Percentiles rank a stretch among this genome's conserved stretches.
phyloP scores from a whole-genome alignment of 2,329 filamentous ascomycete genomes.

The Bipolaris zeicola region DNA sequence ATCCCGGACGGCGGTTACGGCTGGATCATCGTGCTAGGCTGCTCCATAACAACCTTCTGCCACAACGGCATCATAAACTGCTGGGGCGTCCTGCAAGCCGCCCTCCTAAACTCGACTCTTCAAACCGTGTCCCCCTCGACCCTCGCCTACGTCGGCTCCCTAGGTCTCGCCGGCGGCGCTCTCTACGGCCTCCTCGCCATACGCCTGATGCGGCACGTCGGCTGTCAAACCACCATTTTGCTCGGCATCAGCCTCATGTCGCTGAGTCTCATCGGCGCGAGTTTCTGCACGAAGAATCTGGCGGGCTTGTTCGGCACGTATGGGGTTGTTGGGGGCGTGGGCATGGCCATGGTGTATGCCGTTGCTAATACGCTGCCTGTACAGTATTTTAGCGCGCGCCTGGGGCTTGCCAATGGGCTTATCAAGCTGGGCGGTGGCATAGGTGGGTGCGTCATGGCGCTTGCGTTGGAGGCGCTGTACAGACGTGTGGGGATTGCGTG shows the following conservation, averaged over 20 bases:
- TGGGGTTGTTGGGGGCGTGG: conserved; percentile 57
- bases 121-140: conserved; percentile 55
- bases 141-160: conserved; percentile 64
- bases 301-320: conserved; percentile 56
- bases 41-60: conserved; percentile 58
- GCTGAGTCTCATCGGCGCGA: conserved; percentile 54
- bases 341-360: conserved; percentile 37
- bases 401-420: conserved; percentile 39
- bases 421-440: conserved; percentile 40
- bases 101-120: conserved; percentile 57
- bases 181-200: conserved; percentile 60
- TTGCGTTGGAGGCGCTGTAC: conserved; percentile 35
- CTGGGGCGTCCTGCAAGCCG: conserved; percentile 67
- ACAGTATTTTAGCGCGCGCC: conserved; percentile 38
- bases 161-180: conserved; percentile 58
- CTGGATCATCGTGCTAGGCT: conserved; percentile 60
- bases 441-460: conserved; percentile 33
- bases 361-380: conserved; percentile 32
- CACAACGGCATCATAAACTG: conserved; percentile 61
- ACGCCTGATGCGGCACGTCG: conserved; percentile 57
- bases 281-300: conserved; percentile 55
- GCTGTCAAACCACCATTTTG: conserved; percentile 55
- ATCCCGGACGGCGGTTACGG: conserved; percentile 62
- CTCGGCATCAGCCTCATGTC: conserved; percentile 60
- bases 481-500: conserved; percentile 35